phyloP scores from a whole-genome alignment of 2,329 filamentous ascomycete genomes.

The Fusarium sp. region DNA sequence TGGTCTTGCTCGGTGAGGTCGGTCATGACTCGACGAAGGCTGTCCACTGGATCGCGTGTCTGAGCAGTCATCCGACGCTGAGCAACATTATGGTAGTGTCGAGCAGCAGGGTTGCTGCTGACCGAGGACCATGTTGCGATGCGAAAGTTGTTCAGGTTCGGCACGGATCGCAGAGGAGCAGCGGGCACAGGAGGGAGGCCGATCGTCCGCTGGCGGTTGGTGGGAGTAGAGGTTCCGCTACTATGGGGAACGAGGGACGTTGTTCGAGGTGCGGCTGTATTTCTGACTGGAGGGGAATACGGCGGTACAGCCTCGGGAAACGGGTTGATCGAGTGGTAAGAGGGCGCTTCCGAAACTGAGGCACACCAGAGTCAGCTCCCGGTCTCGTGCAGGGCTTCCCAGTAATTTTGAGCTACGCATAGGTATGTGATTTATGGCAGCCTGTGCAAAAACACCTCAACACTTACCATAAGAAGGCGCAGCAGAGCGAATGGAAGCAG shows the following conservation, averaged over 20 bases:
- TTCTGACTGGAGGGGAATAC: conserved; percentile 56
- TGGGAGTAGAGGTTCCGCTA: conserved; percentile 42
- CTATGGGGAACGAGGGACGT: conserved; percentile 36
- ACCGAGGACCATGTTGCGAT: conserved; percentile 72
- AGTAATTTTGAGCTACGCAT: conserved; percentile 7
- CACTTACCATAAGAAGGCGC: conserved; percentile 75
- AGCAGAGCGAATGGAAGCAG: conserved; percentile 73
- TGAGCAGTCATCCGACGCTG: conserved; percentile 67
- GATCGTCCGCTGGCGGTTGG: conserved; percentile 49
- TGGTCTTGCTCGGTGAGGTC: conserved; percentile 29
- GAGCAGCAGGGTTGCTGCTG: conserved; percentile 63
- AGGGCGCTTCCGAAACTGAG: conserved; percentile 72
- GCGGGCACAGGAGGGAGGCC: conserved; percentile 65
- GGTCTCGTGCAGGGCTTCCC: conserved; percentile 29
- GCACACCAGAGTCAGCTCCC: conserved; percentile 29
- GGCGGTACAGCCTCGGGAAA: conserved; percentile 61
- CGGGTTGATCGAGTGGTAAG: conserved; percentile 69
- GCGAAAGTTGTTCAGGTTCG: conserved; percentile 65
- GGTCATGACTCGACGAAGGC: conserved; percentile 40
- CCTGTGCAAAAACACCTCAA: conserved; percentile 4
- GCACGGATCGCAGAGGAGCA: conserved; percentile 51
- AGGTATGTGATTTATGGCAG: conserved; percentile 7
- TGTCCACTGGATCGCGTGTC: conserved; percentile 46
- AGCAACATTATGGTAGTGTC: conserved; percentile 73
- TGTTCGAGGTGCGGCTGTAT: conserved; percentile 23